Base-by-base conservation (phyloP, 2,329 filamentous ascomycete species). In the Lachnellula arida region DNA sequence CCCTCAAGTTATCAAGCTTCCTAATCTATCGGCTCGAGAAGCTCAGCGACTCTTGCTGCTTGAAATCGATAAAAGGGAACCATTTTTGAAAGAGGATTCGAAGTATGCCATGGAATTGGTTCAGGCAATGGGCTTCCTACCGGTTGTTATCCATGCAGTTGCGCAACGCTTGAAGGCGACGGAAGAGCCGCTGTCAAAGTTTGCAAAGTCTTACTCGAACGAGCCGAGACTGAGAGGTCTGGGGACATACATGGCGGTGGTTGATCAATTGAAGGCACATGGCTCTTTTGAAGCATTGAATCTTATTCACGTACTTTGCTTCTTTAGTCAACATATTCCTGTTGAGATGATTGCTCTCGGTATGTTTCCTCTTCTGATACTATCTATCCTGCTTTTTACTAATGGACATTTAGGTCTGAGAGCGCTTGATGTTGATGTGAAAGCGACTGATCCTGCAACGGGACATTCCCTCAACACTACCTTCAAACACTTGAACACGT, bases 61-160 rank as follows among this genome's bases (percentile, higher is more conserved):
- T 12, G 84, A 87, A 62, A 75, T 88, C 57, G 81, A 79, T 11
- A 84, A 82, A 63, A 79, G 73, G 57, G 72, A 76, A 54, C 81
- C 84, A 0, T 67, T 65, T 43, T 80, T 74, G 0, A 70, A 74
- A 11, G 78, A 81, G 34, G 84, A 88, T 60, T 68, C 75, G 8
- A 73, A 71, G 37, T 79, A 81, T 54, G 84, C 84, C 0, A 76
- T 75, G n/a, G 80, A 87, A 56, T 66, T 89, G 15, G 85, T 88
- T 1, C 76, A 80, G 44, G 70, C 85, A 46, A 84, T 88, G 72
- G 83, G 83, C 22, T 79, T 82, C 53, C 72, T 89, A 14, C 86
- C 86, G 0, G 73, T 88, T 6, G 86, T 86, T 60, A 85, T 89
- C 19, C 84, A 88, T 62, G 81, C 85, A 0, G 81, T 85, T 2